Percentiles rank a stretch among this genome's conserved stretches.
Evolutionary conservation across 352 stramenopile species (phyloP).

Genomic region (Pythium apleroticum): DNA sequence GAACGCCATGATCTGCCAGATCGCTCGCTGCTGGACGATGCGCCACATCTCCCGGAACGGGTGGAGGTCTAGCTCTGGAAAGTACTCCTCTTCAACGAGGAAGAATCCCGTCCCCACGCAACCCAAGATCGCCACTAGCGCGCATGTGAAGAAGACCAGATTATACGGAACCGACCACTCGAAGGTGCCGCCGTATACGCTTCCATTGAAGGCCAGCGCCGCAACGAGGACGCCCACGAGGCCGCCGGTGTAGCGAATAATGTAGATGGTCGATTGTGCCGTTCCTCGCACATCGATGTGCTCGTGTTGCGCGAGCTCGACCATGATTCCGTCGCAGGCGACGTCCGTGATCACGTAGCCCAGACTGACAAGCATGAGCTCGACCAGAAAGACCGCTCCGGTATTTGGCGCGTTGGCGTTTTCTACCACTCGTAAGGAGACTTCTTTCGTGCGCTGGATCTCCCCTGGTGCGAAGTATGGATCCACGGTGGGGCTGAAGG

Average conservation of each 20-base stretch:
- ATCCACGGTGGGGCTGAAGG: slow-evolving; percentile 45
- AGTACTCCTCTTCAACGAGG: slow-evolving; percentile 43
- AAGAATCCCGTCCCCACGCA: slow-evolving; percentile 42
- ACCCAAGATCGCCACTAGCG: slow-evolving; percentile 37
- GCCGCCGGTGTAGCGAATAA: slow-evolving; percentile 53
- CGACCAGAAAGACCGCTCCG: slow-evolving; percentile 53
- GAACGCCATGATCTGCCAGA: slow-evolving; percentile 71
- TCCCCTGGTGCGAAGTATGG: slow-evolving; percentile 55
- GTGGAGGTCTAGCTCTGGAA: slow-evolving; percentile 29
- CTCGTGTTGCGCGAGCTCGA: slow-evolving; percentile 70
- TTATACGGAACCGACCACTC: slow-evolving; percentile 51
- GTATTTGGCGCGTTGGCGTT: slow-evolving; percentile 45
- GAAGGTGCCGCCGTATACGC: slow-evolving; percentile 63
- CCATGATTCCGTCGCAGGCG: slow-evolving; percentile 64
- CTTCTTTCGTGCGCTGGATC: slow-evolving; percentile 56
- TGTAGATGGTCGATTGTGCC: slow-evolving; percentile 68
- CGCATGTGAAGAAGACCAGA: slow-evolving; percentile 55
- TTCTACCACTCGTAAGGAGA: slow-evolving; percentile 40
- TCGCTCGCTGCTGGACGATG: slow-evolving; percentile 67
- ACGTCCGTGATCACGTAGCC: slow-evolving; percentile 73
- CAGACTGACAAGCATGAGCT: slow-evolving; percentile 57
- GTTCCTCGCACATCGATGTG: slow-evolving; percentile 59
- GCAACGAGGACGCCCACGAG: slow-evolving; percentile 43
- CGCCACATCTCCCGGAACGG: slow-evolving; percentile 65
- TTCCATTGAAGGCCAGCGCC: slow-evolving; percentile 62